A percentile compares a stretch with the other conserved stretches of the same genome.
Evolutionary conservation across 805 yeast genomes (phyloP).

Genomic region (Candida loeiensis): DNA sequence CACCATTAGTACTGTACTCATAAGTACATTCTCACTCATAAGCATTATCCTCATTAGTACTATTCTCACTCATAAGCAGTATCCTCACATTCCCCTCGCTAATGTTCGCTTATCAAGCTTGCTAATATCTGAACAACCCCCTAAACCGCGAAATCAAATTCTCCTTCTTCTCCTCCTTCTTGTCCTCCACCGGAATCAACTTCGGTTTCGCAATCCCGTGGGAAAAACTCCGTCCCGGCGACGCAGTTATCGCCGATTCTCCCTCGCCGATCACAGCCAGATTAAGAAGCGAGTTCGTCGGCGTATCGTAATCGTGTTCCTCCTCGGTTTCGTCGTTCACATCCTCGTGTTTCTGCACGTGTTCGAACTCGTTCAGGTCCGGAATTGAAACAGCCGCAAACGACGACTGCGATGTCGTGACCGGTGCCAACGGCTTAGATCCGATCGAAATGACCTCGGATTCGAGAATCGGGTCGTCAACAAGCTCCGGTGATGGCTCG

Average conservation of each 20-base stretch:
- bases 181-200: conserved; percentile 10
- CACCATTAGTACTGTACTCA: too few relatives aligned
- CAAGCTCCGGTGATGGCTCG: background rate
- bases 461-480: conserved; percentile 1
- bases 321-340: conserved; percentile 10
- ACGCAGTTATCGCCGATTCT: background rate
- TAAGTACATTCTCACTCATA: too few relatives aligned
- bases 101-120: too few relatives aligned
- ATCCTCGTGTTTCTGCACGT: conserved; percentile 15
- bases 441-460: background rate
- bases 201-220: conserved; percentile 9
- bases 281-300: conserved; percentile 20
- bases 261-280: conserved; percentile 12
- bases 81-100: too few relatives aligned
- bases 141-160: conserved; percentile 29
- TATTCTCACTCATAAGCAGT: too few relatives aligned
- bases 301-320: conserved; percentile 19
- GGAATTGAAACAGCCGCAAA: conserved; percentile 37
- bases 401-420: conserved; percentile 27
- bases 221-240: conserved; percentile 6
- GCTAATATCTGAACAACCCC: conserved; percentile 29
- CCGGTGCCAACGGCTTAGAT: conserved; percentile 4
- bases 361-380: conserved; percentile 18
- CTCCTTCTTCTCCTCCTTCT: conserved; percentile 21
- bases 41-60: too few relatives aligned